Base-by-base conservation (phyloP, 2,329 filamentous ascomycete genomes). In the Mollisiaceae sp. region DNA sequence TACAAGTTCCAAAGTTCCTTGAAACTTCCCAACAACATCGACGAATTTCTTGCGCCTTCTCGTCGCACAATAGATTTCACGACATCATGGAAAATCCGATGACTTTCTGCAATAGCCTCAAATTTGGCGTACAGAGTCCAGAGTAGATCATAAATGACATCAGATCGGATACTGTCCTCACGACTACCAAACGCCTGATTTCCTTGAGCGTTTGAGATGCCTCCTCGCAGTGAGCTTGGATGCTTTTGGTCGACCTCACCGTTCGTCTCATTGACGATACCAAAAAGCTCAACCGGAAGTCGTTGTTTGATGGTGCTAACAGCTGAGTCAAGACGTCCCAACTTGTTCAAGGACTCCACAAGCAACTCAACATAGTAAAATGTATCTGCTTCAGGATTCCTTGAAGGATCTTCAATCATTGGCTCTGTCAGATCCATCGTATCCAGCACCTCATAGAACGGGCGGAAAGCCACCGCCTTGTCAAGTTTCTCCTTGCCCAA, bases 1-100 rank as follows among this genome's bases (percentile, higher is more conserved):
- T 97, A 94, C 8, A 99, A 82, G 75, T 97, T 97, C 96, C 96
- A 99, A 47, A 99, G 81, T 79, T 98, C 95, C 75, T 94, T 95
- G 79, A 99, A 99, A 63, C 93, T 93, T 63, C 93, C 89, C 6
- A 93, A 89, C 59, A 98, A 83, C 0, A 86, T 84, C 47, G 81
- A 85, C 72, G 87, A 81, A 81, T 90, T 82, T 77, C 88, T 63
- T 76, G 78, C 59, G 4, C 91, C 91, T 75, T 98, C 94, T 59
- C 96, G 88, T 68, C 90, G 88, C 62, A 94, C 88, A 65, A 99
- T 91, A 0, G 92, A 91, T 68, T 90, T 90, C 74, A 97, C 90
- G 56, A 96, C 91, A 77, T 98, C 95, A 77, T 98, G 93, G 64
- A 98, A 89, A 0, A 97, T 90, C 50, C 96, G 90, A 75, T 99